phyloP scores from a whole-genome alignment of 345 rosid genomes.

The Mercurialis annua region DNA sequence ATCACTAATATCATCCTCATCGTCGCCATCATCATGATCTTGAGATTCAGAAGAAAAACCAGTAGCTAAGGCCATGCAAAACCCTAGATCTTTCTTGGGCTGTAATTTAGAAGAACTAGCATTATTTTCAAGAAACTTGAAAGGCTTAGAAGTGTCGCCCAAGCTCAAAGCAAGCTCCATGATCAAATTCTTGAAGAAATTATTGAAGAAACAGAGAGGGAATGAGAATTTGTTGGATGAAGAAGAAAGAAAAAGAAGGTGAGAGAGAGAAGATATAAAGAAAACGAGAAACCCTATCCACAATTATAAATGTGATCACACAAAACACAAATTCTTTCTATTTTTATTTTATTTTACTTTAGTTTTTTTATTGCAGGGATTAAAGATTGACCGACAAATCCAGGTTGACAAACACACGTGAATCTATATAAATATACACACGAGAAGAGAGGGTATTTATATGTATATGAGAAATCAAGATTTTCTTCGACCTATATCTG shows the following conservation, averaged over 20 bases:
- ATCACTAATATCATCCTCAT: conserved; percentile 7
- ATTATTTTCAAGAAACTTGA: conserved; percentile 54
- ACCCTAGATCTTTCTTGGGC: conserved; percentile 49
- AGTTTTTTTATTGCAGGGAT: conserved; percentile 11
- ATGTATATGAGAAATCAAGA: conserved; percentile 1
- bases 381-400: conserved; percentile 67
- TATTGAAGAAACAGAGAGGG: background rate
- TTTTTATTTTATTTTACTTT: conserved; percentile 1
- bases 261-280: too few relatives aligned
- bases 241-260: conserved; percentile 3
- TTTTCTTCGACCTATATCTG: background rate
- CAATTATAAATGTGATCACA: background rate
- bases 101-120: conserved; percentile 30
- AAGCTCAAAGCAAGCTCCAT: conserved; percentile 92
- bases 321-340: background rate
- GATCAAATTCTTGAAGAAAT: too few relatives aligned
- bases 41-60: conserved; percentile 32
- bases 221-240: conserved; percentile 3
- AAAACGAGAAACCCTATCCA: background rate
- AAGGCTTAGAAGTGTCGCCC: conserved; percentile 66
- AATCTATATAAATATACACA: conserved; percentile 51
- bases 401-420: conserved; percentile 72
- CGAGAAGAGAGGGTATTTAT: conserved; percentile 26
- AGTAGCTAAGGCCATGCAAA: conserved; percentile 54
- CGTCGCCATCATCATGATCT: conserved; percentile 10